Evolutionary conservation across 768 basidiomycete genomes (phyloP), one percentile per base, ranked within the genome.

Genomic region (Fistulinella prunicolor): DNA sequence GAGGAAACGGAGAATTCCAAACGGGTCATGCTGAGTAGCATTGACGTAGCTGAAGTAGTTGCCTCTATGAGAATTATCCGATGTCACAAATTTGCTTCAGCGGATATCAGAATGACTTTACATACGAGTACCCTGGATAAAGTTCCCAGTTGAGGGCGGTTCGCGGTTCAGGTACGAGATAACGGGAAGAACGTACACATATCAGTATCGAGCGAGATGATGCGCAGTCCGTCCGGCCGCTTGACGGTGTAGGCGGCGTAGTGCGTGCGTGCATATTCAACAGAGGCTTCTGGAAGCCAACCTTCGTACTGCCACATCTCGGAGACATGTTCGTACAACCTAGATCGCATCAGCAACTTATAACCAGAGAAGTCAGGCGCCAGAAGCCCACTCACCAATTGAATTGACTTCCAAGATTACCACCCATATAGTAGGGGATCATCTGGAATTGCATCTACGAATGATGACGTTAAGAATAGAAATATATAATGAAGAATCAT

Each of bases 11-110:
- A 79, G 64, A 65, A 78, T 75, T 14, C 78, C 78, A 19, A 71
- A 77, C 26, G 66, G 62, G 51, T 79, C 78, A 4, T 70, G 65
- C n/a, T 64, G 50, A 10, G 68, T 70, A 28, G 74, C 62, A 54
- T 79, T 78, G 55, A 80, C 70, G 51, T 73, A 80, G 48, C 70
- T 72, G 60, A 75, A 78, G 51, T 66, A 73, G 53, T 79, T 79
- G 16, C 65, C 57, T 19, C 72, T 72, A 50, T 46, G 3, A 8
- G 10, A 46, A 58, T 30, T 16, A 38, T 38, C 20, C 29, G 6
- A 36, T 8, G 26, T 50, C 26, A 49, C 2, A 10, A 43, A 34
- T 28, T 30, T 9, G 30, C 5, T 19, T 14, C 34, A 34, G 20
- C 14, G 21, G 12, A 19, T 4, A 21, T 36, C 21, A 22, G 24